Conservation (phyloP, 331 rosid genomes). For the Cydonia oblonga region DNA sequence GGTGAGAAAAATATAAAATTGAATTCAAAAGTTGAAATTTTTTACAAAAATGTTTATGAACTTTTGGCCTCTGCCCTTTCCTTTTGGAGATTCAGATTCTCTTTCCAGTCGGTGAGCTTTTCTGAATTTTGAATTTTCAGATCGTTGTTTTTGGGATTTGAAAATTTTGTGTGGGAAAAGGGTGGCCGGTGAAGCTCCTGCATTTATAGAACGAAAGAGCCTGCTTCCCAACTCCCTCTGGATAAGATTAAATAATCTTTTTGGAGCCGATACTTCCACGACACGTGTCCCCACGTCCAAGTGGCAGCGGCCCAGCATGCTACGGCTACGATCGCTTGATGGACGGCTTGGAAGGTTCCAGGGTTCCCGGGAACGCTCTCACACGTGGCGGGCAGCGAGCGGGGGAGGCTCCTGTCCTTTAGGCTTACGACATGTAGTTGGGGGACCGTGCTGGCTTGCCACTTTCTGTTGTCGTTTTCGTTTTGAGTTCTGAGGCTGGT, state of each 20-base stretch:
- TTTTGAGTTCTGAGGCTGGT: not conserved
- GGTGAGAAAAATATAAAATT: not conserved
- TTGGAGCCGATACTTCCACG: not conserved
- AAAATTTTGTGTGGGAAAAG: not conserved
- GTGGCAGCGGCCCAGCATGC: conserved; percentile 23
- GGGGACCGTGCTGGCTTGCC: not conserved
- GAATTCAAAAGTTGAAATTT: not conserved
- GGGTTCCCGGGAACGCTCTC: not conserved
- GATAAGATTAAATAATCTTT: conserved; percentile 16
- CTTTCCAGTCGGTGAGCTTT: not conserved
- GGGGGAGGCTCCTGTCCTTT: conserved; percentile 3
- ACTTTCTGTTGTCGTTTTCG: not conserved
- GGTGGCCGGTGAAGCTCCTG: not conserved
- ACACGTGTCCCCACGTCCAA: conserved; percentile 20
- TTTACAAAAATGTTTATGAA: not conserved
- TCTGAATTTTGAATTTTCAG: not conserved
- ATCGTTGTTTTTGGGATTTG: not conserved
- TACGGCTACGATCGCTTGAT: conserved; percentile 41
- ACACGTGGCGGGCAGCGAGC: conserved; percentile 24
- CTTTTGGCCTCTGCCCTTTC: not conserved
- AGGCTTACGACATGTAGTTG: not conserved
- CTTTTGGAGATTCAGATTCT: not conserved
- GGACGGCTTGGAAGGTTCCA: conserved; percentile 22
- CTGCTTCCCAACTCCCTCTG: not conserved
- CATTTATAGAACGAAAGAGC: conserved; percentile 3